phyloP scores from a whole-genome alignment of 768 basidiomycete genomes.

The Russula sp. region DNA sequence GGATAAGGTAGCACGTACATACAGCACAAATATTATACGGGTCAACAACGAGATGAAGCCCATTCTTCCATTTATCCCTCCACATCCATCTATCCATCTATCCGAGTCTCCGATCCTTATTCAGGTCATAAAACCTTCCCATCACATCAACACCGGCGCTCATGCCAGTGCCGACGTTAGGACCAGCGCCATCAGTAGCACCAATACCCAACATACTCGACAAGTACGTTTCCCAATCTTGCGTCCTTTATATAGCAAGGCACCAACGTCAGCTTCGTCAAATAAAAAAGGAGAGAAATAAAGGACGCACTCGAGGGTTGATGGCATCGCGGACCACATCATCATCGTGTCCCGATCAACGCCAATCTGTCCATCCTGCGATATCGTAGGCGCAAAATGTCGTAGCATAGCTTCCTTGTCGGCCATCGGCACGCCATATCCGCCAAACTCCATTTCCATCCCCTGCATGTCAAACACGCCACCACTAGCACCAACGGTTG shows the following conservation, averaged over 20 bases:
- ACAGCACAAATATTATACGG: background rate
- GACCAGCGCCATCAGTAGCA: background rate
- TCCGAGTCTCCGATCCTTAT: background rate
- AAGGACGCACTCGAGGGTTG: slow-evolving; percentile 24
- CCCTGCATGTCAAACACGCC: slow-evolving; percentile 12
- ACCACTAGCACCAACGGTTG: background rate
- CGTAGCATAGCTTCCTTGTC: slow-evolving; percentile 20
- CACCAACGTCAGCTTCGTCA: background rate
- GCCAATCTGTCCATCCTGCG: slow-evolving; percentile 29
- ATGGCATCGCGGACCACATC: slow-evolving; percentile 31
- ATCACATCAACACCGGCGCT: background rate
- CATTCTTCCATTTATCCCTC: background rate
- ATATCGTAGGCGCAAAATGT: slow-evolving; percentile 7
- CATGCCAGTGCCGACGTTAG: background rate
- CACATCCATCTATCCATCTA: background rate
- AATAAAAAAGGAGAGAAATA: background rate
- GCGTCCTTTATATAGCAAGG: slow-evolving; percentile 11
- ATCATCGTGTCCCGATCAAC: slow-evolving; percentile 29
- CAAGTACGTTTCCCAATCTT: slow-evolving; percentile 31
- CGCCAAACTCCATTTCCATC: slow-evolving; percentile 23
- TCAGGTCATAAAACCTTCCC: slow-evolving; percentile 3
- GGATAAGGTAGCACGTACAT: background rate
- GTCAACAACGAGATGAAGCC: too few species aligned
- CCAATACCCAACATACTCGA: slow-evolving; percentile 24
- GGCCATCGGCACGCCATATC: slow-evolving; percentile 8